Percentiles rank a stretch among this genome's conserved stretches.
phyloP scores from a whole-genome alignment of 352 stramenopile species.

The Pythium aquatile region DNA sequence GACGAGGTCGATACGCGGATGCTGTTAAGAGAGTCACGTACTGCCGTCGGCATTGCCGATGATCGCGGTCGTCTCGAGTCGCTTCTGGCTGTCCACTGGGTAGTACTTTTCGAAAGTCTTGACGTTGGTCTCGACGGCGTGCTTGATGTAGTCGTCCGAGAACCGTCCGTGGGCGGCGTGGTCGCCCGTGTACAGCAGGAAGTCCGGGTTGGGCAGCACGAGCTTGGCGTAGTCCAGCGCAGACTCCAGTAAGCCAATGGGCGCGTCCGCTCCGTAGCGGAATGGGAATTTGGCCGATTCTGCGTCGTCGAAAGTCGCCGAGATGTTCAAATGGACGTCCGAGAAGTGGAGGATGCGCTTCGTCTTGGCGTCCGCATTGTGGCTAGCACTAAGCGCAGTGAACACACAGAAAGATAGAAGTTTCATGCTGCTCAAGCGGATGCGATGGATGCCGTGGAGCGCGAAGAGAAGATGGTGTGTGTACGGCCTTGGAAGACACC shows the following conservation, averaged over 20 bases:
- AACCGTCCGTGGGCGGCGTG: constrained; percentile 64
- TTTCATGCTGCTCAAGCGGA: constrained; percentile 6
- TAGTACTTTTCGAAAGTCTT: constrained; percentile 69
- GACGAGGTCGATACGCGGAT: background rate
- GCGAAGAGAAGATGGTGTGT: too few relatives aligned
- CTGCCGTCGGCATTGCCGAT: constrained; percentile 76
- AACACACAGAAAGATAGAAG: background rate
- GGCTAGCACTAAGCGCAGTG: background rate
- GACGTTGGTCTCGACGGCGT: constrained; percentile 67
- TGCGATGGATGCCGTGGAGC: background rate
- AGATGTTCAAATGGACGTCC: constrained; percentile 84
- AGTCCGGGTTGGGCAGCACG: constrained; percentile 52
- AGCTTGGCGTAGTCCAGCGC: constrained; percentile 60
- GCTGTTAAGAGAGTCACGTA: constrained; percentile 23
- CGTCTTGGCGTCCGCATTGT: constrained; percentile 14
- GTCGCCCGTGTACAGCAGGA: constrained; percentile 85
- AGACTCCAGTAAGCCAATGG: constrained; percentile 61
- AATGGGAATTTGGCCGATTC: constrained; percentile 42
- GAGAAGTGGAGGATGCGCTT: constrained; percentile 81
- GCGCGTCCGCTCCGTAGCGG: constrained; percentile 53
- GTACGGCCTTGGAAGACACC: background rate
- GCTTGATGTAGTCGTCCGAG: constrained; percentile 58
- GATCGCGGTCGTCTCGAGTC: constrained; percentile 64
- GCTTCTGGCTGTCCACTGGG: constrained; percentile 30
- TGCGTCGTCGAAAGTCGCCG: constrained; percentile 31